A percentile compares a stretch with the other conserved stretches of the same genome.
Evolutionary conservation across 257 asterid genomes (phyloP).

Genomic region (Osmanthus fragrans): DNA sequence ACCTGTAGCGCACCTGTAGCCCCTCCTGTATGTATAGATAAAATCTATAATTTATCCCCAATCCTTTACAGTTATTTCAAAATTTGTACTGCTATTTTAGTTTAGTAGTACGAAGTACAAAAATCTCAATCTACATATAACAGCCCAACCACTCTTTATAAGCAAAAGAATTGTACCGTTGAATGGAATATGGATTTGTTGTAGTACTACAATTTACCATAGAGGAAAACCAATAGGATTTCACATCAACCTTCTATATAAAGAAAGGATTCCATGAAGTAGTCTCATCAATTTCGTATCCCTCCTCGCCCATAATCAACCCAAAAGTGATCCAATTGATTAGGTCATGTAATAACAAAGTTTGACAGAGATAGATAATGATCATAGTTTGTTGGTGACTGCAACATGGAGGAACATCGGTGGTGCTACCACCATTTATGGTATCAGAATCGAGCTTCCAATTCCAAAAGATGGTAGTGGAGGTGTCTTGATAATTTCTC

Average conservation of each 20-base stretch:
- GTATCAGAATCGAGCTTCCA: not conserved
- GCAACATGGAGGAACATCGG: not conserved
- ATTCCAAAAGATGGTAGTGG: not conserved
- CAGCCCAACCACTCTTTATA: not conserved
- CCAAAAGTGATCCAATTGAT: not conserved
- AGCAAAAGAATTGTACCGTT: not conserved
- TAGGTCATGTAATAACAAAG: not conserved
- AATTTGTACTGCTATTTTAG: not conserved
- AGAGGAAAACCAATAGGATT: not conserved
- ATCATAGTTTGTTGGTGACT: slow-evolving; percentile 18
- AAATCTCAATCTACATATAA: not conserved
- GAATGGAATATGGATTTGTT: not conserved
- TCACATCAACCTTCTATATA: not conserved
- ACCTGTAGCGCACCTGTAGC: no score
- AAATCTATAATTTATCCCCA: no score
- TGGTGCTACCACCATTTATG: slow-evolving; percentile 10
- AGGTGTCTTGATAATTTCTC: not conserved
- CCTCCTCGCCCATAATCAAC: not conserved
- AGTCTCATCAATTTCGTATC: not conserved
- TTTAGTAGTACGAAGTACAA: slow-evolving; percentile 3
- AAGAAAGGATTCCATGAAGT: not conserved
- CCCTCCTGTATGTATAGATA: no score
- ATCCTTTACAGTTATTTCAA: not conserved
- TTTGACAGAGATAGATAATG: not conserved
- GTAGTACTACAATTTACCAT: not conserved